Conservation (phyloP, 169 alveolate genomes). For the Eimeria zaria region DNA sequence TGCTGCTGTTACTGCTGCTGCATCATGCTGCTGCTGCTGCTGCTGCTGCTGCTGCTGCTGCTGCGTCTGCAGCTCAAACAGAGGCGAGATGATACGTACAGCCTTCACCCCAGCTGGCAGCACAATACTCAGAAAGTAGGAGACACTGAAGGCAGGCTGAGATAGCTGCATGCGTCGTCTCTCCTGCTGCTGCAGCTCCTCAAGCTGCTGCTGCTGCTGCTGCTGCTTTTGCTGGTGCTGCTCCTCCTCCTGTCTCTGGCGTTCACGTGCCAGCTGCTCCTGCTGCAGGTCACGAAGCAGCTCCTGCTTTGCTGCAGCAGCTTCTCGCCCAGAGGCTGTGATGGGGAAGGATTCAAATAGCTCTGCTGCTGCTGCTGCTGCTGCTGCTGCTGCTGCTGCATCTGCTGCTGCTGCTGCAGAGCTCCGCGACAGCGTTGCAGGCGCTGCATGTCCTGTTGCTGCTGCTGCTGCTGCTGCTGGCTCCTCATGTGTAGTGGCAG, state of each 20-base stretch:
- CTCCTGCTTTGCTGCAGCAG: conserved; percentile 49
- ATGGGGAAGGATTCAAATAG: conserved; percentile 8
- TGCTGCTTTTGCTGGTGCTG: conserved; percentile 39
- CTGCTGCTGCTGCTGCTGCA: neutral
- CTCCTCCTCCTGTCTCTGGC: neutral
- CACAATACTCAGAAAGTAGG: conserved; percentile 37
- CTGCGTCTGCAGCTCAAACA: conserved; percentile 42
- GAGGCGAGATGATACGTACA: conserved; percentile 35
- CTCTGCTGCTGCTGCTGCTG: neutral
- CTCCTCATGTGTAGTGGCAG: neutral
- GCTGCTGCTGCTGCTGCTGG: conserved; percentile 41
- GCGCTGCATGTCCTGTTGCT: neutral
- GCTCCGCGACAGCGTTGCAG: neutral
- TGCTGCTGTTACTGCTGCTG: conserved; percentile 28
- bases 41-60: conserved; percentile 36
- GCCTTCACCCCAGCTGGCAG: conserved; percentile 52
- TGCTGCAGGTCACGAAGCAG: conserved; percentile 22
- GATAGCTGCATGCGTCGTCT: conserved; percentile 45
- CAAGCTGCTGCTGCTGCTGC: neutral
- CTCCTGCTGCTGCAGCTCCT: conserved; percentile 14
- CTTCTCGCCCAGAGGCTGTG: neutral
- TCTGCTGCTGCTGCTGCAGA: neutral
- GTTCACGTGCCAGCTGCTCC: no score
- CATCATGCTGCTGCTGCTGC: no score
- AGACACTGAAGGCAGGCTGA: conserved; percentile 38